Evolutionary conservation across 495 filamentous ascomycete species (phyloP), one percentile per base, ranked within the genome.

Genomic region (Bacidia gigantensis): DNA sequence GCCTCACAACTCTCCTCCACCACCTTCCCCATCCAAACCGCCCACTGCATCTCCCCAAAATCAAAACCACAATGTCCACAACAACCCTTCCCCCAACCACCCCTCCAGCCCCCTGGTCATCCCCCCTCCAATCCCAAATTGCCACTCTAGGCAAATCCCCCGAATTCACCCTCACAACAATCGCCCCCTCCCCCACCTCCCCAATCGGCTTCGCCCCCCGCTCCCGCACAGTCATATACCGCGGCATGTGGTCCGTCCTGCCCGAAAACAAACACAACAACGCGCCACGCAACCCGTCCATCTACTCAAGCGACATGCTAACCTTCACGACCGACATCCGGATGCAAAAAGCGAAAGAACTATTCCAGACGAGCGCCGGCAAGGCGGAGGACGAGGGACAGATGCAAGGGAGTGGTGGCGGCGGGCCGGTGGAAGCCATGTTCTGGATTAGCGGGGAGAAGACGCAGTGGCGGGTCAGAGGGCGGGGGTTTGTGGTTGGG

Each of bases 321-420:
- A 80, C 84, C 1, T 82, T 97, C 54, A 96, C 90, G 0, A 94
- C 89, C 0, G 92, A 98, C 63, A 74, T 76, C 10, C 74, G 92
- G 11, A 94, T 88, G 86, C 73, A 81, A 26, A 98, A 98, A 70
- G 69, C 81, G 1, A 65, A 65, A 2, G 82, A 96, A 63, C 57
- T 96, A 0, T 73, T 81, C 40, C 69, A 65, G 38, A 68, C 62
- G 21, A 64, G 64, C 20, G 56, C 60, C 3, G 68, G 70, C 17
- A 55, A 65, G 11, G 66, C 64, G 26, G 52, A 56, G 26, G 58
- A 49, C 10, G 62, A 55, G 45, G 60, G 52, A 42, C 72, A 70
- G 52, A 63, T 55, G 17, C 62, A 68, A 41, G 78, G 72, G 14
- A 72, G 71, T 32, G 81, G 80, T 3, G 80, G 80, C 10, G 86